phyloP scores from a whole-genome alignment of 2,329 filamentous ascomycete genomes.

The Colletotrichum sp. region DNA sequence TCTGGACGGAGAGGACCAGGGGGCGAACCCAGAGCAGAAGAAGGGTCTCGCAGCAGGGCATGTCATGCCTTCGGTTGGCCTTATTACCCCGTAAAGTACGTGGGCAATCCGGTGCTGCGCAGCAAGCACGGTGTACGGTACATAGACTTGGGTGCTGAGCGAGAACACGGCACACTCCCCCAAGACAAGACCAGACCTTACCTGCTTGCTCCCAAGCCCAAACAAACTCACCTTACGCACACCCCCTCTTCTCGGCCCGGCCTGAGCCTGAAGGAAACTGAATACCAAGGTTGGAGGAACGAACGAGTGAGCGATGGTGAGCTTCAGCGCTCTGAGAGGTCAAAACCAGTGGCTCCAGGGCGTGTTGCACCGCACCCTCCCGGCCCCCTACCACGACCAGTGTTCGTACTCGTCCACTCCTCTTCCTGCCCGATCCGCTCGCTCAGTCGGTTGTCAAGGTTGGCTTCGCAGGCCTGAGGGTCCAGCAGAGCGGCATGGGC shows the following conservation, averaged over 20 bases:
- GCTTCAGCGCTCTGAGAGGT: not conserved
- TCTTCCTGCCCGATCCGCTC: slow-evolving; percentile 9
- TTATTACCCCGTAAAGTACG: not conserved
- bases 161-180: not conserved
- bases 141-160: not conserved
- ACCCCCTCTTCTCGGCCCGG: not conserved
- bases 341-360: not conserved
- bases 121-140: not conserved
- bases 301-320: not conserved
- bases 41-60: not conserved
- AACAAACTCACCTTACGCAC: not conserved
- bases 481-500: not conserved
- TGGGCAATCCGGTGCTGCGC: not conserved
- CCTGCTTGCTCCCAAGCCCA: not conserved
- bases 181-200: not conserved
- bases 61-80: not conserved
- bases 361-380: not conserved
- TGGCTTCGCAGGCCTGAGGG: not conserved
- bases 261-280: not conserved
- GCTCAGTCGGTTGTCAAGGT: not conserved
- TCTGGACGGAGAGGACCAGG: not conserved
- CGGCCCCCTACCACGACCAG: not conserved
- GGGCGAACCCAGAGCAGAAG: not conserved
- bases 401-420: not conserved
- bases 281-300: not conserved